Evolutionary conservation across 2,329 filamentous ascomycete genomes (phyloP), one percentile per base, ranked within the genome.

Genomic region (Blastomyces parvus): DNA sequence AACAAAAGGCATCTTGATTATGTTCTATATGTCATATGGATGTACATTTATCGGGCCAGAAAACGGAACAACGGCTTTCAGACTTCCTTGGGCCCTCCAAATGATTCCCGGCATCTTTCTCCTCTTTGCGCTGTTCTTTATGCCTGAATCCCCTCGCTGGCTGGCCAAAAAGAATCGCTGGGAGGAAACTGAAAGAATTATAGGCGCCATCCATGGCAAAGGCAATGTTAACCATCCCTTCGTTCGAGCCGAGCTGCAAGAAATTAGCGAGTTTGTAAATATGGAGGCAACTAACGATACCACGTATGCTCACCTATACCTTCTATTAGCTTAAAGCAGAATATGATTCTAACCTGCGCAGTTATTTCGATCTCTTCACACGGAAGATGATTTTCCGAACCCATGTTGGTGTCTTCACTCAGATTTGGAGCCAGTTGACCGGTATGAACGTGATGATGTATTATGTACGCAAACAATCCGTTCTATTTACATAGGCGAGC

Each of bases 331-430:
- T 70, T 86, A 89, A 82, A 84, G n/a, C 78, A 81, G 30, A 22
- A 36, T 4, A 22, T 22, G 22, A 13, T 13, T 7, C 88, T 89
- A 70, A 78, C 84, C 82, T 90, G 89, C 22, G 84, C 83, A 14
- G 74, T 2, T 90, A 88, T 72, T 67, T 86, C 0, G 88, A 92
- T 70, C 81, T 94, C 0, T 82, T 93, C 76, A 83, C 81, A 67
- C 88, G 88, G 1, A 77, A 78, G 17, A 89, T 89, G 85, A 79
- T 90, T 71, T 87, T 89, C 76, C 83, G 88, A 40, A 88, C 86
- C 6, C 78, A 86, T 66, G 82, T 79, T 59, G 82, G 79, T 3
- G 73, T 82, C 17, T 80, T 78, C 27, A 82, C 80, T 0, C 83
- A 85, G 70, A 79, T 84, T 19, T 85, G 77, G 82, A 82, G 83